These are phyloP conservation scores for Psilocybe tampanensis DNA, from an alignment of 768 basidiomycete genomes.

Conservation along the genomic window DNA sequence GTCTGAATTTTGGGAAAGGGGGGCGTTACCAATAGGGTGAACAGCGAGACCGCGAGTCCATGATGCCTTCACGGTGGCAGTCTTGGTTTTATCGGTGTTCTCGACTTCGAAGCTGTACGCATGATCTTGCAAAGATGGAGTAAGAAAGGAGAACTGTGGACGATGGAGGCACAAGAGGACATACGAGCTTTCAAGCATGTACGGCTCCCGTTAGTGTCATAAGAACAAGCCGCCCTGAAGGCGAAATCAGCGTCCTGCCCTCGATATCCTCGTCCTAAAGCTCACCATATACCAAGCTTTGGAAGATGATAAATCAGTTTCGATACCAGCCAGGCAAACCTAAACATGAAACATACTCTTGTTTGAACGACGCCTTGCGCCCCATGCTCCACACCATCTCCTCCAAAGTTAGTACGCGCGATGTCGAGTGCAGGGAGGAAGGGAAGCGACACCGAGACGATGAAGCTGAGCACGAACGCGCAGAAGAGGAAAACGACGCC, in stretches of 20 bases:
- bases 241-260: not conserved
- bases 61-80: slow-evolving; percentile 48
- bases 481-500: slow-evolving; percentile 53
- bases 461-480: slow-evolving; percentile 67
- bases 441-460: slow-evolving; percentile 74
- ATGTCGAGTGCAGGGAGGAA: slow-evolving; percentile 69
- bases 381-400: slow-evolving; percentile 23
- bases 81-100: slow-evolving; percentile 33
- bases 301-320: not conserved
- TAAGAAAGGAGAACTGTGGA: not conserved
- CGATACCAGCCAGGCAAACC: not conserved
- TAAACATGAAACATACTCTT: slow-evolving; percentile 47
- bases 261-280: not conserved
- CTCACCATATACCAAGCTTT: slow-evolving; percentile 76
- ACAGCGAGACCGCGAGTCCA: slow-evolving; percentile 79
- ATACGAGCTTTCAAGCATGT: slow-evolving; percentile 39
- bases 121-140: slow-evolving; percentile 32
- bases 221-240: slow-evolving; percentile 65
- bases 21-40: slow-evolving; percentile 67
- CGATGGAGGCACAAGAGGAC: slow-evolving; percentile 8
- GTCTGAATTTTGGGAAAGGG: not conserved
- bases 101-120: slow-evolving; percentile 55
- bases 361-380: slow-evolving; percentile 41
- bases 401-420: slow-evolving; percentile 54
- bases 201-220: slow-evolving; percentile 29